These are phyloP conservation scores for Tolypocladium amazonense DNA, from an alignment of 2,329 filamentous ascomycete species.

Conservation along the genomic window DNA sequence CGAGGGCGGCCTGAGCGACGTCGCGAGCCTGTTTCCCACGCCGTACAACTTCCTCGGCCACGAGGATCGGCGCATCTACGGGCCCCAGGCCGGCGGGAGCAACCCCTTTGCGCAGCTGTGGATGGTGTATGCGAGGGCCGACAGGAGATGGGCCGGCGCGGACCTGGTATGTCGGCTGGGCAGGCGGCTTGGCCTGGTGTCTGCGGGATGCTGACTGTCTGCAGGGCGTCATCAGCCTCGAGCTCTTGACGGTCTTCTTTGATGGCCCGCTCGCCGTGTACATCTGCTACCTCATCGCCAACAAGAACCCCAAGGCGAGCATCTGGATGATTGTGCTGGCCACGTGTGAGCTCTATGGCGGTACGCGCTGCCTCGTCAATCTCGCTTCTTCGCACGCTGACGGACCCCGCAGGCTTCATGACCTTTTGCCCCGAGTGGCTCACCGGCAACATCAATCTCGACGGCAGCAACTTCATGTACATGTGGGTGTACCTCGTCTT, in stretches of 20 bases:
- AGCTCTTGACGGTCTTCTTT: conserved; percentile 54
- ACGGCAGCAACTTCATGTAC: conserved; percentile 58
- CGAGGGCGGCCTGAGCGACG: conserved; percentile 15
- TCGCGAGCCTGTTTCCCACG: conserved; percentile 30
- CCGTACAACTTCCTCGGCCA: conserved; percentile 42
- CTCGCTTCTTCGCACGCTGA: background rate
- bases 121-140: conserved; percentile 59
- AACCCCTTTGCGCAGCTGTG: conserved; percentile 49
- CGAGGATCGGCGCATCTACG: conserved; percentile 37
- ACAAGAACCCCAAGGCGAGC: conserved; percentile 41
- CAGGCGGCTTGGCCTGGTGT: background rate
- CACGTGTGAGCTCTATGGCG: conserved; percentile 56
- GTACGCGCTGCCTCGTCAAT: conserved; percentile 20
- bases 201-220: background rate
- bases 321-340: conserved; percentile 56
- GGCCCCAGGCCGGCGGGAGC: conserved; percentile 43
- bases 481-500: conserved; percentile 58
- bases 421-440: conserved; percentile 64
- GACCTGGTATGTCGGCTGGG: conserved; percentile 36
- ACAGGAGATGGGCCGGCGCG: conserved; percentile 51
- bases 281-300: conserved; percentile 50
- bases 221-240: conserved; percentile 50
- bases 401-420: conserved; percentile 45
- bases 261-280: conserved; percentile 49
- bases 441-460: conserved; percentile 48